A percentile compares a stretch with the other conserved stretches of the same genome.
Conservation (phyloP, 345 rosid species). For the Zanthoxylum bungeanum region DNA sequence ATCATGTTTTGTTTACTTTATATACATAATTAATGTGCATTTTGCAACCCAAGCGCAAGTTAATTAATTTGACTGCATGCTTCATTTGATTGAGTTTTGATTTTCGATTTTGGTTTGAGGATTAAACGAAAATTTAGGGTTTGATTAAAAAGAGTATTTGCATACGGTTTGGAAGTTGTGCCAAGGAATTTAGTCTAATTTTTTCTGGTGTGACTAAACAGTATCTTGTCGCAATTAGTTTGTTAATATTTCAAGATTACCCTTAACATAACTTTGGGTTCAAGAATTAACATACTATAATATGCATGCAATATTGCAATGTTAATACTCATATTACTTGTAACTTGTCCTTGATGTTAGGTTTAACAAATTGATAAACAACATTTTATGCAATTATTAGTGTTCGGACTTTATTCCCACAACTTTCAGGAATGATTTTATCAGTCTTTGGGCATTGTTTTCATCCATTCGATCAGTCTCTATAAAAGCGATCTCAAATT, state of each 20-base stretch:
- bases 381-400: background rate
- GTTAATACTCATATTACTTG: background rate
- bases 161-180: background rate
- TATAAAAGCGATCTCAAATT: too few species aligned
- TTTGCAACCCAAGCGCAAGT: slow-evolving; percentile 18
- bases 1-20: slow-evolving; percentile 7
- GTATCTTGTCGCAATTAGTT: background rate
- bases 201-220: background rate
- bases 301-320: slow-evolving; percentile 18
- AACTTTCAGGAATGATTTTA: too few species aligned
- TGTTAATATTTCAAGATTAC: slow-evolving; percentile 3
- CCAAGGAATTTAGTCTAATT: background rate
- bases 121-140: slow-evolving; percentile 23
- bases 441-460: too few species aligned
- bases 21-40: slow-evolving; percentile 4
- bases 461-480: too few species aligned
- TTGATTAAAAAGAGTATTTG: slow-evolving; percentile 18
- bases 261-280: slow-evolving; percentile 4
- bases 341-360: slow-evolving; percentile 13
- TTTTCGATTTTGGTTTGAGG: slow-evolving; percentile 24
- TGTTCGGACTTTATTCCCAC: too few species aligned
- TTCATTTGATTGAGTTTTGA: slow-evolving; percentile 19
- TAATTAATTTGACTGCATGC: too few species aligned
- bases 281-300: slow-evolving; percentile 2
- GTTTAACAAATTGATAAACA: slow-evolving; percentile 10